Percentiles rank a stretch among this genome's conserved stretches.
phyloP scores from a whole-genome alignment of 179 eudicot genomes.

The Patellifolia procumbens region DNA sequence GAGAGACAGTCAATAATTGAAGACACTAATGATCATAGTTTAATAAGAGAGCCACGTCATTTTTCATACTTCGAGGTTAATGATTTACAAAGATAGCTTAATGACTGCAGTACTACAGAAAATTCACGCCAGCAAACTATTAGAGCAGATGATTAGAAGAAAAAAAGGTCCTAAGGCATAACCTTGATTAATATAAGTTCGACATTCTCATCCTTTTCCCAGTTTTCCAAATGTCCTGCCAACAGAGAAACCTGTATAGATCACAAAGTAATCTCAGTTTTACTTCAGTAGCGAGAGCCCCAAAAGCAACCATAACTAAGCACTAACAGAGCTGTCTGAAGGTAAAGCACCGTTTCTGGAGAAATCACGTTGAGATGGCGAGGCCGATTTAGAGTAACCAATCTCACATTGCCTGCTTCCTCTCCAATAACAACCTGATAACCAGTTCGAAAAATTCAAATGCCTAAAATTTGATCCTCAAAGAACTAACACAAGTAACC shows the following conservation, averaged over 20 bases:
- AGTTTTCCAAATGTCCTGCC: slow-evolving; percentile 76
- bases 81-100: background rate
- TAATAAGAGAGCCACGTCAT: background rate
- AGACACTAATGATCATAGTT: background rate
- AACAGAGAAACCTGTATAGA: slow-evolving; percentile 62
- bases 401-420: slow-evolving; percentile 62
- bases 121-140: background rate
- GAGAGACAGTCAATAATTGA: slow-evolving; percentile 17
- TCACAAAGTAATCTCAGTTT: slow-evolving; percentile 12
- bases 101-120: background rate
- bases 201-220: slow-evolving; percentile 79
- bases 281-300: background rate
- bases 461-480: slow-evolving; percentile 6
- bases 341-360: slow-evolving; percentile 59
- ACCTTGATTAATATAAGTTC: slow-evolving; percentile 84
- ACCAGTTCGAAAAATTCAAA: background rate
- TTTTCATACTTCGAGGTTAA: background rate
- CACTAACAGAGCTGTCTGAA: background rate
- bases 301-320: background rate
- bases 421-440: slow-evolving; percentile 76
- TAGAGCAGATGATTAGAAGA: background rate
- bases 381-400: slow-evolving; percentile 82
- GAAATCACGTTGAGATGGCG: slow-evolving; percentile 86
- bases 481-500: background rate
- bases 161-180: slow-evolving; percentile 8